phyloP scores from a whole-genome alignment of 2,329 filamentous ascomycete species.

The Fusarium guadeloupense region DNA sequence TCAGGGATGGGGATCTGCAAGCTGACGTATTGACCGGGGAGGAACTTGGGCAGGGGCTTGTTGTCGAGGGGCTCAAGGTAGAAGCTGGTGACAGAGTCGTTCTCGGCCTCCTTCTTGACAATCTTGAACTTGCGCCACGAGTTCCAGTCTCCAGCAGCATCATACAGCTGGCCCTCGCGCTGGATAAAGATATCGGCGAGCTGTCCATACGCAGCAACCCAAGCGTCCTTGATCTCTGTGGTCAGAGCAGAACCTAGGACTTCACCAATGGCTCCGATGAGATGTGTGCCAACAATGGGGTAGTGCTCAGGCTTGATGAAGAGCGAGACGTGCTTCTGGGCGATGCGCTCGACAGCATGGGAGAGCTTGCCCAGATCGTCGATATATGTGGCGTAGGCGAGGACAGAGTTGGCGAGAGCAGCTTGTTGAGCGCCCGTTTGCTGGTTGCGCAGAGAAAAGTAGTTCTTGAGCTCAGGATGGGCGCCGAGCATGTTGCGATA shows the following conservation, averaged over 20 bases:
- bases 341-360: slow-evolving; percentile 71
- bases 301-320: slow-evolving; percentile 76
- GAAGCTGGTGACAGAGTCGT: slow-evolving; percentile 70
- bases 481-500: slow-evolving; percentile 74
- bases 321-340: slow-evolving; percentile 79
- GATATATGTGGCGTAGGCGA: slow-evolving; percentile 77
- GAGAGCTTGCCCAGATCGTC: slow-evolving; percentile 71
- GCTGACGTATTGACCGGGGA: slow-evolving; percentile 78
- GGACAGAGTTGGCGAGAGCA: slow-evolving; percentile 75
- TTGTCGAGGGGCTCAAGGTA: slow-evolving; percentile 72
- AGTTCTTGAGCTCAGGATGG: slow-evolving; percentile 71
- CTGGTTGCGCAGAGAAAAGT: slow-evolving; percentile 78
- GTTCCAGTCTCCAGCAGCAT: slow-evolving; percentile 55
- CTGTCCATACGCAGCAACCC: slow-evolving; percentile 75
- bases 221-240: slow-evolving; percentile 72
- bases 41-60: slow-evolving; percentile 64
- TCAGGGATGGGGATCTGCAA: slow-evolving; percentile 69
- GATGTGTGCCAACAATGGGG: slow-evolving; percentile 71
- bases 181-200: slow-evolving; percentile 76
- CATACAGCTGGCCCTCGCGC: slow-evolving; percentile 70
- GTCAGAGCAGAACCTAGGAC: slow-evolving; percentile 76
- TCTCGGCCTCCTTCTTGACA: slow-evolving; percentile 68
- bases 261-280: slow-evolving; percentile 72
- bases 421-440: slow-evolving; percentile 71
- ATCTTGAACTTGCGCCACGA: slow-evolving; percentile 66